Conservation (phyloP, 371 early-diverging fungal genomes). For the Rhizopus delemar region DNA sequence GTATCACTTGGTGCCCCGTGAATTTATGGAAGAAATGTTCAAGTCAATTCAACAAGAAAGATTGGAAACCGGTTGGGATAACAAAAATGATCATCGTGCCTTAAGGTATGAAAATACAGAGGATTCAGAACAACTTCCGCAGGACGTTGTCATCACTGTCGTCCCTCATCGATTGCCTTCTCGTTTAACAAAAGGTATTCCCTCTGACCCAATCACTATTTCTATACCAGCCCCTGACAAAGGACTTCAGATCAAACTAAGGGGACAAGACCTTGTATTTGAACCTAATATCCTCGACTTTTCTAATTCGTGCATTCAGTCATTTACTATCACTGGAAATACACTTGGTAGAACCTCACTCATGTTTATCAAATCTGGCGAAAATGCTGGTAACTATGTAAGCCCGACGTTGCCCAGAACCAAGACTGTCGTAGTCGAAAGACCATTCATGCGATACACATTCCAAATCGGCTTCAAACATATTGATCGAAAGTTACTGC, state of each 20-base stretch:
- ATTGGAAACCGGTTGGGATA: conserved; percentile 61
- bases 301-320: conserved; percentile 53
- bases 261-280: conserved; percentile 61
- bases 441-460: conserved; percentile 69
- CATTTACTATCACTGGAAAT: conserved; percentile 64
- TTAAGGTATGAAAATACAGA: not conserved
- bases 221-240: conserved; percentile 63
- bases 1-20: conserved; percentile 44
- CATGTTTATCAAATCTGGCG: conserved; percentile 63
- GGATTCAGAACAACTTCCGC: conserved; percentile 10
- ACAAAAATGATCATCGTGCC: conserved; percentile 23
- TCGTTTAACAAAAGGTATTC: conserved; percentile 58
- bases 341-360: conserved; percentile 68
- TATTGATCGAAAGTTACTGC: conserved; percentile 25
- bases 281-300: conserved; percentile 65
- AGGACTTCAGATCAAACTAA: conserved; percentile 62
- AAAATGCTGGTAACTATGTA: conserved; percentile 56
- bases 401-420: conserved; percentile 57
- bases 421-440: conserved; percentile 65
- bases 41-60: conserved; percentile 52
- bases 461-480: conserved; percentile 63
- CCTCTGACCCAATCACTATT: conserved; percentile 62
- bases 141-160: conserved; percentile 44
- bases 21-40: conserved; percentile 56
- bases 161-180: conserved; percentile 58